phyloP scores from a whole-genome alignment of 495 filamentous ascomycete species.

The Penicillium daleae region DNA sequence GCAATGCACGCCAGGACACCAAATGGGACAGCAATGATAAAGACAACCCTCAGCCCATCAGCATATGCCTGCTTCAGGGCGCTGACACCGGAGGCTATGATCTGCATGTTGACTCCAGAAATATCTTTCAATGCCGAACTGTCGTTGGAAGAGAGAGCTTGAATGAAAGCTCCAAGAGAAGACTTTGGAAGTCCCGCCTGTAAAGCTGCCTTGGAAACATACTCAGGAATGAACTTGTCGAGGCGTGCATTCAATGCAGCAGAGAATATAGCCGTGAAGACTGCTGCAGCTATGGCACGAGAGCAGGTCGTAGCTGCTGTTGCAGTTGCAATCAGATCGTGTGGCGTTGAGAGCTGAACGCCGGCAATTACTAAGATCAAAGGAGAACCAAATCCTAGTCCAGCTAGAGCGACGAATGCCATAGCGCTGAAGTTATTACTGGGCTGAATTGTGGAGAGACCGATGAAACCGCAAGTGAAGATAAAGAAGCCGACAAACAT shows the following conservation, averaged over 20 bases:
- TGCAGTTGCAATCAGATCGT: conserved; percentile 14
- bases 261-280: conserved; percentile 15
- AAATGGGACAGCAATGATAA: conserved; percentile 19
- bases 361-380: conserved; percentile 15
- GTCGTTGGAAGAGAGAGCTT: conserved; percentile 1
- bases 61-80: conserved; percentile 17
- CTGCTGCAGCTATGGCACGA: conserved; percentile 6
- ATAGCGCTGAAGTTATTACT: conserved; percentile 2
- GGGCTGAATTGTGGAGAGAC: conserved; percentile 10
- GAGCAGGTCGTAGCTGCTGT: conserved; percentile 18
- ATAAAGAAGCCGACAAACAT: conserved; percentile 10
- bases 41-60: conserved; percentile 15
- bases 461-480: conserved; percentile 13
- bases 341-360: conserved; percentile 14
- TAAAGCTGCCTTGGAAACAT: conserved; percentile 11
- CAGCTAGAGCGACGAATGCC: conserved; percentile 9
- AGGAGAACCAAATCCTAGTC: conserved; percentile 10
- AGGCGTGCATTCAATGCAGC: conserved; percentile 1
- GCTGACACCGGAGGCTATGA: background rate
- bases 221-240: conserved; percentile 5
- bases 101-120: background rate
- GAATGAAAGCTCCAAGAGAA: conserved; percentile 8
- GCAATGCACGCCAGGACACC: conserved; percentile 15
- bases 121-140: conserved; percentile 1
- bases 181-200: conserved; percentile 5